phyloP scores from a whole-genome alignment of 495 filamentous ascomycete genomes.

The Aspergillus egyptiacus region DNA sequence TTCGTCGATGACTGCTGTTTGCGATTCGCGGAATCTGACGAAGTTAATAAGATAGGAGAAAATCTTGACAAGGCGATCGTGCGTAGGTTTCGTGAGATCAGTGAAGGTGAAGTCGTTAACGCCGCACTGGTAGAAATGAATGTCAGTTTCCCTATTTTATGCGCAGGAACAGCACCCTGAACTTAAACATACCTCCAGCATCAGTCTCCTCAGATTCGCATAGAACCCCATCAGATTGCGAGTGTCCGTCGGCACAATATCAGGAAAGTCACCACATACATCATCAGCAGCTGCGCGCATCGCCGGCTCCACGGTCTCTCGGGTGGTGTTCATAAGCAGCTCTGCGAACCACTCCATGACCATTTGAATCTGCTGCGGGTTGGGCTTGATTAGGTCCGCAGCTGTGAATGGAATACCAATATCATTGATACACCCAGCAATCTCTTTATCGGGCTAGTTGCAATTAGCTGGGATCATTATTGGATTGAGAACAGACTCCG shows the following conservation, averaged over 20 bases:
- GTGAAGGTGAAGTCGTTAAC: constrained; percentile 89
- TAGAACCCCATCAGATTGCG: constrained; percentile 93
- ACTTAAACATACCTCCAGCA: constrained; percentile 53
- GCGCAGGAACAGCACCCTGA: too few relatives aligned
- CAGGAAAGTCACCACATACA: constrained; percentile 71
- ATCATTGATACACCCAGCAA: constrained; percentile 93
- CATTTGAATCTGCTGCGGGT: constrained; percentile 87
- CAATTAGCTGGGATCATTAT: constrained; percentile 1
- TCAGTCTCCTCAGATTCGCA: constrained; percentile 63
- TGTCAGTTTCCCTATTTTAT: constrained; percentile 2
- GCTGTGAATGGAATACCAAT: constrained; percentile 83
- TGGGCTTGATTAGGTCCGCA: constrained; percentile 90
- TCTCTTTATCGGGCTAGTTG: constrained; percentile 70
- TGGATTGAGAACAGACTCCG: not conserved
- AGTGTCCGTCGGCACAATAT: constrained; percentile 78
- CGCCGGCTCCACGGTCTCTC: constrained; percentile 85
- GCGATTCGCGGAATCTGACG: constrained; percentile 88
- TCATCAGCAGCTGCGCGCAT: constrained; percentile 88
- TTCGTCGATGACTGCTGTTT: constrained; percentile 77
- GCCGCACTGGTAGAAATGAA: constrained; percentile 52
- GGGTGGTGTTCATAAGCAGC: constrained; percentile 82
- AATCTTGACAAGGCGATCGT: constrained; percentile 79
- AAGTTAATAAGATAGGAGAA: constrained; percentile 98
- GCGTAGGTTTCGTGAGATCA: constrained; percentile 83
- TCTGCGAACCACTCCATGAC: constrained; percentile 98